These are phyloP conservation scores for Lepidium sativum DNA, from an alignment of 345 rosid genomes.

Conservation along the genomic window DNA sequence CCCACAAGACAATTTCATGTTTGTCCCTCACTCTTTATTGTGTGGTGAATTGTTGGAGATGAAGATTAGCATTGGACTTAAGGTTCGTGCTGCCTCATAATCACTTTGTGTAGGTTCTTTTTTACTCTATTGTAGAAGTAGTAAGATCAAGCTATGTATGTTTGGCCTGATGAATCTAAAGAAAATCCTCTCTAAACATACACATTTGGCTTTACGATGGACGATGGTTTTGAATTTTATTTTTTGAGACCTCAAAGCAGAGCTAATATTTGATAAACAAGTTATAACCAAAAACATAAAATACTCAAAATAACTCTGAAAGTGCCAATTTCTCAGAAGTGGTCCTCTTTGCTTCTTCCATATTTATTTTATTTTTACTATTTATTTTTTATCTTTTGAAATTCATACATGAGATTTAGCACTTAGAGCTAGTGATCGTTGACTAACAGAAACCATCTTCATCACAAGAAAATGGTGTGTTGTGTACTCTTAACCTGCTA, in stretches of 20 bases:
- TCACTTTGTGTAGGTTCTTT: conserved; percentile 7
- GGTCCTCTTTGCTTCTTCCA: conserved; percentile 3
- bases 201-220: too few species aligned
- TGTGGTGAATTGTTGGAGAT: neutral
- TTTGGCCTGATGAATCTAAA: neutral
- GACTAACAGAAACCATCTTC: conserved; percentile 20
- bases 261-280: conserved; percentile 1
- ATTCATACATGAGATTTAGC: conserved; percentile 5
- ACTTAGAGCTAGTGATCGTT: conserved; percentile 17
- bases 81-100: neutral
- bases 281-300: conserved; percentile 9
- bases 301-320: neutral
- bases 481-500: conserved; percentile 12
- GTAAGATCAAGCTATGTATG: neutral
- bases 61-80: neutral
- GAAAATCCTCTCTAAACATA: neutral
- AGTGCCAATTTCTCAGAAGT: too few species aligned
- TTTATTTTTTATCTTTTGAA: neutral
- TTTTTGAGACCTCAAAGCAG: neutral
- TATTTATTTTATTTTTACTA: too few species aligned
- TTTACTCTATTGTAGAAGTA: neutral
- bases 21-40: neutral
- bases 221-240: too few species aligned
- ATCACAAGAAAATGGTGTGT: conserved; percentile 25
- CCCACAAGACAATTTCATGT: neutral